A percentile compares a stretch with the other conserved stretches of the same genome.
Conservation (phyloP, 805 yeast genomes). For the Grigorovia humatica region DNA sequence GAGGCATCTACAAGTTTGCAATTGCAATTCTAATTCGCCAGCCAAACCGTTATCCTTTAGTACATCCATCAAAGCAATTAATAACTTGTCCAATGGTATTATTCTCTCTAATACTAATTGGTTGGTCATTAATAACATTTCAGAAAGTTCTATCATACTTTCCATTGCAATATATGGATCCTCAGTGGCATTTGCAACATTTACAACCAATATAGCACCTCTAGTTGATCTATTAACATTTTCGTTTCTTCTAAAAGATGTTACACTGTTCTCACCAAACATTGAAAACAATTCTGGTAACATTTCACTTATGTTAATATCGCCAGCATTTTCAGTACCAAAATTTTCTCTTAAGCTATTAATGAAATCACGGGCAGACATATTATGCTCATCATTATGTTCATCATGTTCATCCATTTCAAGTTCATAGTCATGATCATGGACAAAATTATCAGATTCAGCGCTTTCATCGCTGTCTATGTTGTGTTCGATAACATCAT, state of each 20-base stretch:
- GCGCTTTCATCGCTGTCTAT: not conserved
- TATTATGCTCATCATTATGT: slow-evolving; percentile 11
- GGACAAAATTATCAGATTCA: not conserved
- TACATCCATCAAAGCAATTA: slow-evolving; percentile 45
- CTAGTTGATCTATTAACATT: slow-evolving; percentile 11
- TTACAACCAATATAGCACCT: slow-evolving; percentile 19
- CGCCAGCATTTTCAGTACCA: slow-evolving; percentile 6
- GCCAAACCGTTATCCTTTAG: slow-evolving; percentile 46
- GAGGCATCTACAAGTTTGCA: slow-evolving; percentile 75
- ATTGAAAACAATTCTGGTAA: slow-evolving; percentile 33
- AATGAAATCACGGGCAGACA: slow-evolving; percentile 22
- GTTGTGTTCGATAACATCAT: not conserved
- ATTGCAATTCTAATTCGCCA: slow-evolving; percentile 67
- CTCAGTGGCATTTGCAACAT: slow-evolving; percentile 27
- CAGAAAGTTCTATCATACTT: slow-evolving; percentile 54
- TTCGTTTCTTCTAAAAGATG: slow-evolving; percentile 3
- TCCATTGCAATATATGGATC: slow-evolving; percentile 57
- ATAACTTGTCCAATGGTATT: slow-evolving; percentile 49
- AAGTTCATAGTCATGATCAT: not conserved
- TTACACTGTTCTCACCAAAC: slow-evolving; percentile 20
- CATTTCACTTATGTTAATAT: slow-evolving; percentile 26
- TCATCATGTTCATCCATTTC: slow-evolving; percentile 1
- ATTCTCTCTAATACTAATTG: slow-evolving; percentile 49
- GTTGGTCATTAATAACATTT: slow-evolving; percentile 58
- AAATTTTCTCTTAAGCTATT: slow-evolving; percentile 9